A percentile compares a stretch with the other conserved stretches of the same genome.
phyloP scores from a whole-genome alignment of 164 flowering plant genomes.

The Nymphaea thermarum region DNA sequence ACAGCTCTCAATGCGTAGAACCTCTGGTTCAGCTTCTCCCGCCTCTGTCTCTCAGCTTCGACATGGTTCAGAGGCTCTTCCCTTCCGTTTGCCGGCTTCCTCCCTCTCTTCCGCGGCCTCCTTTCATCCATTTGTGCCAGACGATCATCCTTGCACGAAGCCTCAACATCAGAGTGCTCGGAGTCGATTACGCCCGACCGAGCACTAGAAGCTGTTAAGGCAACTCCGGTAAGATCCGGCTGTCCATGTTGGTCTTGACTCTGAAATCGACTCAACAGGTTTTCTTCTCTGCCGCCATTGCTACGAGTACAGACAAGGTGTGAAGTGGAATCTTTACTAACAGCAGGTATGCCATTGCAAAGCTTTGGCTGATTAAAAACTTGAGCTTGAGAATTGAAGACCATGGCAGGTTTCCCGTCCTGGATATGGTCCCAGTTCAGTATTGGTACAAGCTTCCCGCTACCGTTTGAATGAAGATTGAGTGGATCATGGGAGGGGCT shows the following conservation, averaged over 20 bases:
- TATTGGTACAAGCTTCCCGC: conserved; percentile 31
- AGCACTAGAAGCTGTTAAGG: conserved; percentile 14
- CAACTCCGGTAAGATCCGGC: conserved; percentile 18
- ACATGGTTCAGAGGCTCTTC: conserved; percentile 83
- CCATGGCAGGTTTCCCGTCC: conserved; percentile 23
- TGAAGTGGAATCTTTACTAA: conserved; percentile 6
- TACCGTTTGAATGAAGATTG: conserved; percentile 19
- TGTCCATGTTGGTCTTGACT: conserved; percentile 25
- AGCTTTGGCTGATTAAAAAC: conserved; percentile 21
- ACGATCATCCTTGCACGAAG: conserved; percentile 16
- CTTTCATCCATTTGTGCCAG: conserved; percentile 29
- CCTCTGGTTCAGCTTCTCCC: conserved; percentile 83
- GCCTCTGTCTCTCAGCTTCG: conserved; percentile 80
- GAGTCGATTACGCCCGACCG: conserved; percentile 4
- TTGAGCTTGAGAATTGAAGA: conserved; percentile 20
- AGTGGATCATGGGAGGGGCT: conserved; percentile 30
- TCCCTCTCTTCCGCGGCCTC: conserved; percentile 75
- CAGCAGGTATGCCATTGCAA: conserved; percentile 14
- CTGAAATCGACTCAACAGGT: conserved; percentile 26
- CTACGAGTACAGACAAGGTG: conserved; percentile 7
- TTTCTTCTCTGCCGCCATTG: conserved; percentile 38
- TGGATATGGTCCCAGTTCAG: conserved; percentile 33
- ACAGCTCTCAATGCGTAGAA: conserved; percentile 81
- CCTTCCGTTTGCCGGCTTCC: conserved; percentile 85
- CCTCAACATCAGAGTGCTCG: conserved; percentile 15